phyloP scores from a whole-genome alignment of 176 grass and related monocot species.

The Rhynchospora tenuis region DNA sequence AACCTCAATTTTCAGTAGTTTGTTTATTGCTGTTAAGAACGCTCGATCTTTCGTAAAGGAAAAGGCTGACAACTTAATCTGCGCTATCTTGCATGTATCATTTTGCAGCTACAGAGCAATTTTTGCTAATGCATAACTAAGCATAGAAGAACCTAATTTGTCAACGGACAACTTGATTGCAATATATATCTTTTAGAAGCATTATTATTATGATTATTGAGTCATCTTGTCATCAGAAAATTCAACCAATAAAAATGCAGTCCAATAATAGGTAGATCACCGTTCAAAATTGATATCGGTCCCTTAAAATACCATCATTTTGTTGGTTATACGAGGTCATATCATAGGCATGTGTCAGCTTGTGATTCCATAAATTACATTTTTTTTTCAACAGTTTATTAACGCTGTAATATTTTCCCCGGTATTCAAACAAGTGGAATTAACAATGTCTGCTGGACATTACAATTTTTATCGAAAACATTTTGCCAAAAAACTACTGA shows the following conservation, averaged over 20 bases:
- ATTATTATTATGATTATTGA: conserved; percentile 13
- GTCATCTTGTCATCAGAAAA: conserved; percentile 2
- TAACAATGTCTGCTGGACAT: neutral
- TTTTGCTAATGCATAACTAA: neutral
- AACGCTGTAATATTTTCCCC: neutral
- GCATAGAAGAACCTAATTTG: neutral
- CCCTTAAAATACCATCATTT: conserved; percentile 7
- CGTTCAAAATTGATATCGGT: neutral
- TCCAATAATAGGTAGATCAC: conserved; percentile 13
- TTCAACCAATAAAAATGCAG: neutral
- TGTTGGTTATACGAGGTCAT: neutral
- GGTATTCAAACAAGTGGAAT: neutral
- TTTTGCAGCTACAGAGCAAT: neutral
- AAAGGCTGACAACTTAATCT: neutral
- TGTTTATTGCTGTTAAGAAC: neutral
- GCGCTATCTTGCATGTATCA: neutral
- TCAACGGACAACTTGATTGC: conserved; percentile 12
- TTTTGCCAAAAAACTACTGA: neutral
- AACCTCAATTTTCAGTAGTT: neutral
- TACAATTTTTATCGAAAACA: neutral
- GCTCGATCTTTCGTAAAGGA: too few relatives aligned
- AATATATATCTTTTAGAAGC: neutral
- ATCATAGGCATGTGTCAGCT: neutral
- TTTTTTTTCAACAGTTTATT: neutral
- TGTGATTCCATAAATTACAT: neutral